Evolutionary conservation across 495 filamentous ascomycete species (phyloP), one percentile per base, ranked within the genome.

Genomic region (Bryoglossum gracile): DNA sequence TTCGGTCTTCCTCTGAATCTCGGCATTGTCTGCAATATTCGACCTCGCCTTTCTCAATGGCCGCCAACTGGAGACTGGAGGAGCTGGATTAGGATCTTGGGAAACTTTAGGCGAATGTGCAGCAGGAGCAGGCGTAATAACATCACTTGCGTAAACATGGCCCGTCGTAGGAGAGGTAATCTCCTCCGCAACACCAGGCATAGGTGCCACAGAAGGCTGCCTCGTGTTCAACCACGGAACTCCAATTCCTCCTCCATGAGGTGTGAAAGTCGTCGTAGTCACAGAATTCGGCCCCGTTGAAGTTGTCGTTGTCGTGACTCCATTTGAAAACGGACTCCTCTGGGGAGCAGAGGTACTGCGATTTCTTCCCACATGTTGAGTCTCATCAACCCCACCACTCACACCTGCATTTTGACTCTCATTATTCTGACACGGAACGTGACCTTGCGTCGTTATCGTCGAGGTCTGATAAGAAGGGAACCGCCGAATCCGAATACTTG

Each of bases 171-270:
- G 38, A 47, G 58, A 49, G 0, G 59, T 57, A 1, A 60, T 54
- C 38, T 71, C 70, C 39, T 76, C 71, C 10, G 50, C 56, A 13
- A 74, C 36, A n/a, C 65, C 61, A 17, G 60, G 58, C 65, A 68
- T 68, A 21, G 62, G 30, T 10, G n/a, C 38, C 41, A 14, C 0
- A 2, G n/a, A 4, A 6, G 19, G 22, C 9, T 42, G 38, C 6
- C 38, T 42, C 9, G 18, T 37, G 16, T 37, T 37, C 16, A 18
- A 10, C 6, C 41, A 4, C 18, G 21, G 3, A 23, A 1, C 22
- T 21, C 38, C 19, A 40, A 6, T 17, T 10, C 37, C 38, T 14
- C 9, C 19, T n/a, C n/a, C n/a, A n/a, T n/a, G n/a, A n/a, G n/a
- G n/a, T n/a, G n/a, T n/a, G n/a, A n/a, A n/a, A n/a, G n/a, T n/a